Conservation (phyloP, 257 asterid species). For the Galeopsis tetrahit region DNA sequence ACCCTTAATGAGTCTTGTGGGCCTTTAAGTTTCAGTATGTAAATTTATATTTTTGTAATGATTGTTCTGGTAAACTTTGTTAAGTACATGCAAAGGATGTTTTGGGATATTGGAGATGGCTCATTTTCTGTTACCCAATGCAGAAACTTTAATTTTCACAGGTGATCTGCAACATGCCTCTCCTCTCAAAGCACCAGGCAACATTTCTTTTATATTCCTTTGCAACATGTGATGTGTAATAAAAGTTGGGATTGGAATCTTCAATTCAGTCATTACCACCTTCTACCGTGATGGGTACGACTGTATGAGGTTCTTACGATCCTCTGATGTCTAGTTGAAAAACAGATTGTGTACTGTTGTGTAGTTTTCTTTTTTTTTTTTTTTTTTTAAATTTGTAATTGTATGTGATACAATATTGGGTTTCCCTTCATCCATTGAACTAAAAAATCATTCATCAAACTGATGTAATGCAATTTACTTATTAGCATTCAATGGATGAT, state of each 20-base stretch:
- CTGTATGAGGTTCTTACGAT: background rate
- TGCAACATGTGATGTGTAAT: background rate
- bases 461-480: background rate
- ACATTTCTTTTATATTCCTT: background rate
- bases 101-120: slow-evolving; percentile 3
- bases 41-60: background rate
- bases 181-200: background rate
- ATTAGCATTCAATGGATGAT: background rate
- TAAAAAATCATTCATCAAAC: background rate
- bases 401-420: background rate
- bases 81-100: background rate
- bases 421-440: background rate
- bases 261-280: slow-evolving; percentile 11
- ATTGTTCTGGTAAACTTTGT: background rate
- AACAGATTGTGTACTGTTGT: background rate
- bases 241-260: slow-evolving; percentile 18
- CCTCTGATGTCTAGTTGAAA: background rate
- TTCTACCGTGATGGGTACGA: background rate
- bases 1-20: background rate
- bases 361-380: background rate
- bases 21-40: slow-evolving; percentile 1
- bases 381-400: background rate
- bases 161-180: background rate
- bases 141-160: background rate
- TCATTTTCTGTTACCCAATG: background rate